Evolutionary conservation across 768 basidiomycete genomes (phyloP), one percentile per base, ranked within the genome.

Genomic region (Boletus tylopilopsis): DNA sequence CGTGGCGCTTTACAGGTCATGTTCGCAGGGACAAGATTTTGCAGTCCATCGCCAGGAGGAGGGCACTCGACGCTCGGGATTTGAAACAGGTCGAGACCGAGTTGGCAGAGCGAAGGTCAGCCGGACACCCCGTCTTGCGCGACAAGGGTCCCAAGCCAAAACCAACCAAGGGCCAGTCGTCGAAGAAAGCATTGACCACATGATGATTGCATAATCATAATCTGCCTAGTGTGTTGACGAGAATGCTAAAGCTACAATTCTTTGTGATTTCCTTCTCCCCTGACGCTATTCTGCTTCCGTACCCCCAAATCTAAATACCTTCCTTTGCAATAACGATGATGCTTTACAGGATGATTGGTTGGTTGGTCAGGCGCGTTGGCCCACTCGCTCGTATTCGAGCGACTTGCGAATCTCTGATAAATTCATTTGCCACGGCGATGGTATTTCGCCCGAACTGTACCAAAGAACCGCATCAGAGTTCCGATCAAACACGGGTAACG

Each of bases 11-110:
- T 60, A 65, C 72, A 3, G 68, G 71, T 15, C 69, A 68, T 27
- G 62, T 71, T n/a, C 64, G 71, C 45, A 68, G 78, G 44, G 71
- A 76, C 37, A 76, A 79, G 56, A 80, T 81, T 44, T 49, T 82
- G 45, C 71, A 72, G 47, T 71, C 71, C 39, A 76, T 82, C 33
- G 74, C 80, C 37, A 69, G 67, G 61, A 71, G 73, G 56, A 66
- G 78, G 48, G 67, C 71, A 11, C 66, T 71, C 56, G 66, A 77
- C 29, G 76, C 74, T 57, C 60, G 64, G 29, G 68, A 66, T 35
- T 57, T 78, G 49, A 59, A 70, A 47, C 67, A 65, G 54, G 69
- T 71, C 41, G 69, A 74, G 58, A 47, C 54, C 0, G 56, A 69
- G 50, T 19, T 73, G 37, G 59, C 60, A 8, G 43, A 56, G n/a